A percentile compares a stretch with the other conserved stretches of the same genome.
These are phyloP conservation scores for Stagonosporopsis rhizophila DNA, from an alignment of 2,329 filamentous ascomycete species.

Conservation along the genomic window DNA sequence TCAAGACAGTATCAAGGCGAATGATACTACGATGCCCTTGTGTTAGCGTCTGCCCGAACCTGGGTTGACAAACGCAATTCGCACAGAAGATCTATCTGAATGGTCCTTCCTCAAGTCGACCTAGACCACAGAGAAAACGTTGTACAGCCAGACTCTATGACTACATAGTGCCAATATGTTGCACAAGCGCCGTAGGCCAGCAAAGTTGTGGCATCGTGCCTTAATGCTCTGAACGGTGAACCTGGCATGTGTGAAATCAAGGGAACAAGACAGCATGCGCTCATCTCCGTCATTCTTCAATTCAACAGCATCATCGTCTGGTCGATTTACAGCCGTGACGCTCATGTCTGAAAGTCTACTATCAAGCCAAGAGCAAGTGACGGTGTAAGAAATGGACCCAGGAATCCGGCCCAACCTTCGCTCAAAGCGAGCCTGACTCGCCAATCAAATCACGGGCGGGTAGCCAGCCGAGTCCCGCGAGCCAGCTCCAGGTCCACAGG, in stretches of 20 bases:
- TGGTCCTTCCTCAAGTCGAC: not conserved
- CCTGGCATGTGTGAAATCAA: constrained; percentile 3
- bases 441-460: constrained; percentile 35
- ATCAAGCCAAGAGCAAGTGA: constrained; percentile 17
- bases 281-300: constrained; percentile 7
- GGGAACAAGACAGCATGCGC: constrained; percentile 6
- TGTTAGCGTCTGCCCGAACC: not conserved
- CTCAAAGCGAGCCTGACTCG: constrained; percentile 14
- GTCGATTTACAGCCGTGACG: not conserved
- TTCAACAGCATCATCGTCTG: constrained; percentile 2
- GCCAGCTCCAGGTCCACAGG: constrained; percentile 18
- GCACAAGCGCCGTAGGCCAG: constrained; percentile 1
- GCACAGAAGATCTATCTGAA: not conserved
- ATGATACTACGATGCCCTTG: constrained; percentile 6
- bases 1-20: constrained; percentile 25
- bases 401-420: constrained; percentile 22
- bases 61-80: not conserved
- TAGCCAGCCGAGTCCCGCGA: constrained; percentile 13
- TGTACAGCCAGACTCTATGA: constrained; percentile 1
- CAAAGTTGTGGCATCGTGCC: not conserved
- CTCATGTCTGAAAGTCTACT: constrained; percentile 5
- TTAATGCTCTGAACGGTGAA: constrained; percentile 5
- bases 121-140: not conserved
- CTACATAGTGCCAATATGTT: constrained; percentile 3
- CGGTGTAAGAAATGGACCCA: constrained; percentile 26